Percentiles rank a stretch among this genome's conserved stretches.
Evolutionary conservation across 2,329 filamentous ascomycete genomes (phyloP).

Genomic region (Hypoxylon sp.): DNA sequence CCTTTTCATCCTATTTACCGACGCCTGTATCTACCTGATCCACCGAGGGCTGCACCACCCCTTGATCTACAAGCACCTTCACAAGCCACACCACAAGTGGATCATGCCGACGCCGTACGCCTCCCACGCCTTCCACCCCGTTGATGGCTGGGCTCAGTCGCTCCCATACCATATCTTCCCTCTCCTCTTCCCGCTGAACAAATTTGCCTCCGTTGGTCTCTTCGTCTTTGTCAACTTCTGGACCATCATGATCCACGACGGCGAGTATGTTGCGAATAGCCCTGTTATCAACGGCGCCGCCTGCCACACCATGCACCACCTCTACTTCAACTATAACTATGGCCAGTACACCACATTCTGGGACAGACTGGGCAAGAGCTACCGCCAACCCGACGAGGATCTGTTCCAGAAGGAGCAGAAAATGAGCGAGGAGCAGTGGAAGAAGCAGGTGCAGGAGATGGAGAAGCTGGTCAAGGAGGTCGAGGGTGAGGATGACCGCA

Average conservation of each 20-base stretch:
- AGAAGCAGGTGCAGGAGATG: constrained; percentile 81
- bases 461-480: constrained; percentile 83
- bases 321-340: constrained; percentile 92
- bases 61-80: constrained; percentile 84
- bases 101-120: constrained; percentile 98
- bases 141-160: constrained; percentile 91
- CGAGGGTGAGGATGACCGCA: constrained; percentile 68
- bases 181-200: constrained; percentile 92
- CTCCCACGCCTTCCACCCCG: constrained; percentile 92
- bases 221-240: constrained; percentile 97
- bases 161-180: constrained; percentile 95
- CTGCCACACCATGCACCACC: constrained; percentile 92
- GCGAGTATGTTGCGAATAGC: constrained; percentile 92
- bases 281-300: constrained; percentile 95
- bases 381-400: constrained; percentile 86
- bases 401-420: constrained; percentile 88
- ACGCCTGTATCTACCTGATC: constrained; percentile 84
- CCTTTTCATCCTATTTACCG: constrained; percentile 82
- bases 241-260: constrained; percentile 97
- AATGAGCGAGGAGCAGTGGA: constrained; percentile 86
- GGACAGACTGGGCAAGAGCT: constrained; percentile 89
- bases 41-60: constrained; percentile 83
- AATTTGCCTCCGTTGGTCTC: constrained; percentile 86
- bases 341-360: constrained; percentile 94
- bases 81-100: constrained; percentile 99